phyloP scores from a whole-genome alignment of 2,329 filamentous ascomycete genomes.

The Colletotrichum higginsianum region DNA sequence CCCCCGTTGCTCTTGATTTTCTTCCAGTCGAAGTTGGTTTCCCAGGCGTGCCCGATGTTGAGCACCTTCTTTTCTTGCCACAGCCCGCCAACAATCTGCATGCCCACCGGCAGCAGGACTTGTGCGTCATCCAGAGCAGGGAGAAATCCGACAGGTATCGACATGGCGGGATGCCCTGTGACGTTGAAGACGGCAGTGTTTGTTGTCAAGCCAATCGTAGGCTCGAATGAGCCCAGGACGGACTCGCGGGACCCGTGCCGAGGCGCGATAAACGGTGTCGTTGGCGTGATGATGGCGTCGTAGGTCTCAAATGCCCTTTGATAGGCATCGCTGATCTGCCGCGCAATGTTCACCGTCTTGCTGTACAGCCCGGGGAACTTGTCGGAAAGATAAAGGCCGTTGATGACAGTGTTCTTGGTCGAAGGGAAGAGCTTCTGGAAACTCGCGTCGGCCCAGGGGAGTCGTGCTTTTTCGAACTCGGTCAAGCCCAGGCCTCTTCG shows the following conservation, averaged over 20 bases:
- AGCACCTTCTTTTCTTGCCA: conserved; percentile 66
- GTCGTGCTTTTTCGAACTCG: conserved; percentile 64
- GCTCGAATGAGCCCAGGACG: conserved; percentile 62
- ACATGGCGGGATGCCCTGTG: conserved; percentile 70
- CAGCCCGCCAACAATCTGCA: conserved; percentile 68
- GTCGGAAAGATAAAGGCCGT: conserved; percentile 62
- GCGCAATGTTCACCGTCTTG: conserved; percentile 64
- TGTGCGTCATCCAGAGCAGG: conserved; percentile 55
- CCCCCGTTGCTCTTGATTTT: not conserved
- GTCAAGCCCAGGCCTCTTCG: conserved; percentile 64
- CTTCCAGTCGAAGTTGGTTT: conserved; percentile 62
- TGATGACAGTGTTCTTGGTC: conserved; percentile 69
- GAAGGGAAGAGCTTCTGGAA: conserved; percentile 67
- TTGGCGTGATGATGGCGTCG: conserved; percentile 65
- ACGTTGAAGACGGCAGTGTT: conserved; percentile 72
- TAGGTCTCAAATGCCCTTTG: conserved; percentile 56
- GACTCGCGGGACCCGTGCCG: conserved; percentile 56
- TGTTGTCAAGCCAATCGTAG: conserved; percentile 67
- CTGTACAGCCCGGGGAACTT: conserved; percentile 62
- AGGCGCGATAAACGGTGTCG: conserved; percentile 63
- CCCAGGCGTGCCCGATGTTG: conserved; percentile 58
- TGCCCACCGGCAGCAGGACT: conserved; percentile 63
- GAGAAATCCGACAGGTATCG: conserved; percentile 65
- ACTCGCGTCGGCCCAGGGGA: conserved; percentile 61
- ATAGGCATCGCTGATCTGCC: conserved; percentile 63